Evolutionary conservation across 2,329 filamentous ascomycete genomes (phyloP).

Genomic region (Trichoderma sp.): DNA sequence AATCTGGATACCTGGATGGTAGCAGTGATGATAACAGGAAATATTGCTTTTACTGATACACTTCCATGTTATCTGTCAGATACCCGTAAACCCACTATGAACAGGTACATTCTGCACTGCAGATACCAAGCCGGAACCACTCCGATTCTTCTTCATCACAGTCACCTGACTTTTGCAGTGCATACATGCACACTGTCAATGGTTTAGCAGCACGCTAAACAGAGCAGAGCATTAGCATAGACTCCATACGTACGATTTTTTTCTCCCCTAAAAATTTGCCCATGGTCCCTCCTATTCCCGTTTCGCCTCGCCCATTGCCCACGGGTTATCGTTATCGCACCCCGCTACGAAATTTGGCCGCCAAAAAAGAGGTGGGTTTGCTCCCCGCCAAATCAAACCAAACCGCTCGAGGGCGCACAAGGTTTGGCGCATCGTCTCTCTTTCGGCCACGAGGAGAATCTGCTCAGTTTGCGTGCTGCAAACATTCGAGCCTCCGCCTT

Average conservation of each 20-base stretch:
- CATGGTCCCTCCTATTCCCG: background rate
- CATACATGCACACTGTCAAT: background rate
- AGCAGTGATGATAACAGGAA: background rate
- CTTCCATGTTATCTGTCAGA: no score
- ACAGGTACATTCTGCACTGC: no score
- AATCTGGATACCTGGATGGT: background rate
- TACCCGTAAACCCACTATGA: no score
- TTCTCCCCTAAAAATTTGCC: background rate
- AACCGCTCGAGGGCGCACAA: conserved; percentile 22
- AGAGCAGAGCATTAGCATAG: background rate
- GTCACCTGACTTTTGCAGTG: background rate
- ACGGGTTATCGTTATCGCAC: conserved; percentile 42
- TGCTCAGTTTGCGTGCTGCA: conserved; percentile 12
- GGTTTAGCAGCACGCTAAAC: background rate
- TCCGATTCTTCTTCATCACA: background rate
- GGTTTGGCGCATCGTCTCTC: conserved; percentile 20
- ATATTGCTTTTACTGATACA: no score
- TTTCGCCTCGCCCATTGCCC: background rate
- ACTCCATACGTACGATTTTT: background rate
- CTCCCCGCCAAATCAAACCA: conserved; percentile 23
- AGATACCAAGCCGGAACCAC: background rate
- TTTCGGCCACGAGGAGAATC: conserved; percentile 10
- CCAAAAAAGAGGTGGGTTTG: conserved; percentile 17
- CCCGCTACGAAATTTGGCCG: conserved; percentile 30
- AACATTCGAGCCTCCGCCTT: conserved; percentile 1